Base-by-base conservation (phyloP, 148 eudicot genomes). In the Rhododendron ferrugineum region DNA sequence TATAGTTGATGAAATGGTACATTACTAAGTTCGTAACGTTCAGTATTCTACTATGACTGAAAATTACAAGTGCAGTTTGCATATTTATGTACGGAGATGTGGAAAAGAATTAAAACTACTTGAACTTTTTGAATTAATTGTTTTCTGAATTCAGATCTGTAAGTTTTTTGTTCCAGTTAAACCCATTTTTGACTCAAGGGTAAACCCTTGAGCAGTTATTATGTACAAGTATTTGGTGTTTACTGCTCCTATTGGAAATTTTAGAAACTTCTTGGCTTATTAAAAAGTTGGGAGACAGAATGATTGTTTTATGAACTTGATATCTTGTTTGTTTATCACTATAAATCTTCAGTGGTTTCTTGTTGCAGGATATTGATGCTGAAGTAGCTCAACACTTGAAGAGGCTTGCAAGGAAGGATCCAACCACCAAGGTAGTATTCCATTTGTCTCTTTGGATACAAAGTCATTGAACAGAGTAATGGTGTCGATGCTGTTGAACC, bases 351-450 rank as follows among this genome's bases (percentile, higher is more conserved):
- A 16, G 30, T 47, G 49, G 36, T 22, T 62, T 85, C 36, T 30
- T 6, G 10, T 86, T 89, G 91, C 84, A 95, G 98, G 99, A 92
- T 74, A 88, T 95, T 84, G 99, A 97, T 83, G 89, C 95, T 90
- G 99, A 97, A 87, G 79, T 97, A 85, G 92, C 94, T 75, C 98
- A 91, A 84, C 93, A 92, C 89, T 84, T 97, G 90, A 97, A 92
- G 91, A 90, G 99, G 91, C 98, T 97, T 87, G 92, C 96, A 20
- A 89, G 99, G 80, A 95, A 93, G 90, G 99, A 97, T 78, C 96
- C 98, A 28, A 92, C 92, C 11, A 97, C 99, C 20, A 97, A 97
- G 95, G 98, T 96, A 85, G 84, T 80, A 15, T 47, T 26, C 20
- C 64, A 26, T 28, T 20, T 34, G 20, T 62, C 28, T 62, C 13